A percentile compares a stretch with the other conserved stretches of the same genome.
These are phyloP conservation scores for Aquilaria yunnanensis DNA, from an alignment of 345 rosid genomes.

Conservation along the genomic window DNA sequence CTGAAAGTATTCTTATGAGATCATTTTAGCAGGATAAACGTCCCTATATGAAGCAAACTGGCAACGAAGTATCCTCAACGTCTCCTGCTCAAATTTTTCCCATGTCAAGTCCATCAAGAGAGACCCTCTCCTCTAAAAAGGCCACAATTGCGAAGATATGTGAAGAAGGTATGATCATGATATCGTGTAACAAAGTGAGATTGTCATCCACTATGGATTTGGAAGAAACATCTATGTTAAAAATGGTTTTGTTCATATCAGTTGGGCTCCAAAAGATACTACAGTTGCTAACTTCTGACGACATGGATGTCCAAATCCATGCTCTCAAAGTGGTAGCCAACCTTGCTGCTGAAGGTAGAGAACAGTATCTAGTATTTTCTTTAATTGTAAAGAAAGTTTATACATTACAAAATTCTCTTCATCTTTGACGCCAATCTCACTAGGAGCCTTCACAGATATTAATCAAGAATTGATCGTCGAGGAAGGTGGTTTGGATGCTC, in stretches of 20 bases:
- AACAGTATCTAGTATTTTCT: conserved; percentile 5
- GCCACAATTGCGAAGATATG: conserved; percentile 88
- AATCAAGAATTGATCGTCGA: conserved; percentile 88
- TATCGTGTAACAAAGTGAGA: not conserved
- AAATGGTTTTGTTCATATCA: conserved; percentile 17
- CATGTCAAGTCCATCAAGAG: conserved; percentile 55
- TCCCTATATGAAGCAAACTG: conserved; percentile 43
- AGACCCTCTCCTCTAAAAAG: conserved; percentile 61
- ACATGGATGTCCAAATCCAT: conserved; percentile 79
- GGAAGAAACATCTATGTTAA: not conserved
- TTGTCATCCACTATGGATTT: not conserved
- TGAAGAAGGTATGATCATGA: conserved; percentile 62
- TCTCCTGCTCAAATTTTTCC: conserved; percentile 27
- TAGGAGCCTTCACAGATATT: conserved; percentile 31
- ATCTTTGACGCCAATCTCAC: not conserved
- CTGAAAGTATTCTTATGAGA: conserved; percentile 3
- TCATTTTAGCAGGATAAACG: conserved; percentile 41
- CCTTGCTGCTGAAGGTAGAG: conserved; percentile 92
- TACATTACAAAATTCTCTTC: not conserved
- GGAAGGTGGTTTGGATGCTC: conserved; percentile 89
- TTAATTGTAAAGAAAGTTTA: not conserved
- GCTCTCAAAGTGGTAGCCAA: conserved; percentile 94
- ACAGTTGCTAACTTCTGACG: conserved; percentile 72
- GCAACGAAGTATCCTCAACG: conserved; percentile 37
- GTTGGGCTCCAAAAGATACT: conserved; percentile 88